These are phyloP conservation scores for Talinum fruticosum DNA, from an alignment of 148 eudicot genomes.

Conservation along the genomic window DNA sequence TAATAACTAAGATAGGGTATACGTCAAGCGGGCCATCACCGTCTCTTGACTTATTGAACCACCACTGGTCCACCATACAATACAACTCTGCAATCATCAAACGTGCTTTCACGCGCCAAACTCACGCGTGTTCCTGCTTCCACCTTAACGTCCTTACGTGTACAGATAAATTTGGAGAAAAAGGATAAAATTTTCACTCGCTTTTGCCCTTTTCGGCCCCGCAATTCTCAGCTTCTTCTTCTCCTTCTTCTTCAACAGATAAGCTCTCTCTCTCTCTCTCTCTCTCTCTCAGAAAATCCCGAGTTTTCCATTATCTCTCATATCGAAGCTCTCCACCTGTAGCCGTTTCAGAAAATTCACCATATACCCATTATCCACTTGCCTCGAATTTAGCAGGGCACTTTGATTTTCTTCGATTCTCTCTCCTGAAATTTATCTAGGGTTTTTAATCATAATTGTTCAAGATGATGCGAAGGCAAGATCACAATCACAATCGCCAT, in stretches of 20 bases:
- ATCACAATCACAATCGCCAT: not conserved
- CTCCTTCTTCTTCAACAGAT: not conserved
- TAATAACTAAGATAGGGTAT: conserved; percentile 18
- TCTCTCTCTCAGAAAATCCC: too few relatives aligned
- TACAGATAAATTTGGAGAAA: conserved; percentile 1
- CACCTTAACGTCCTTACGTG: conserved; percentile 9
- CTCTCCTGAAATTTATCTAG: not conserved
- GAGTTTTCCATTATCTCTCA: not conserved
- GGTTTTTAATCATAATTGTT: not conserved
- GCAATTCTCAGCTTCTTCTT: not conserved
- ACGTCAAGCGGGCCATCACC: conserved; percentile 18
- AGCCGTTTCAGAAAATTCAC: not conserved
- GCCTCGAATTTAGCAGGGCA: conserved; percentile 13
- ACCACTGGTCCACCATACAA: not conserved
- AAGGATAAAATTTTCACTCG: not conserved
- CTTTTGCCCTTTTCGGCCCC: conserved; percentile 21
- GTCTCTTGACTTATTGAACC: too few relatives aligned
- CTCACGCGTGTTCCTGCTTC: not conserved
- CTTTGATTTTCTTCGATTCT: not conserved
- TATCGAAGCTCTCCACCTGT: conserved; percentile 4
- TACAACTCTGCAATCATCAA: not conserved
- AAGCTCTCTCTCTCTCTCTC: not conserved
- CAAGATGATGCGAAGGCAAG: conserved; percentile 48
- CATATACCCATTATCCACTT: conserved; percentile 19
- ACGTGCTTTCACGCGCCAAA: not conserved